Evolutionary conservation across 2,329 filamentous ascomycete genomes (phyloP).

Genomic region (Metarhizium rileyi): DNA sequence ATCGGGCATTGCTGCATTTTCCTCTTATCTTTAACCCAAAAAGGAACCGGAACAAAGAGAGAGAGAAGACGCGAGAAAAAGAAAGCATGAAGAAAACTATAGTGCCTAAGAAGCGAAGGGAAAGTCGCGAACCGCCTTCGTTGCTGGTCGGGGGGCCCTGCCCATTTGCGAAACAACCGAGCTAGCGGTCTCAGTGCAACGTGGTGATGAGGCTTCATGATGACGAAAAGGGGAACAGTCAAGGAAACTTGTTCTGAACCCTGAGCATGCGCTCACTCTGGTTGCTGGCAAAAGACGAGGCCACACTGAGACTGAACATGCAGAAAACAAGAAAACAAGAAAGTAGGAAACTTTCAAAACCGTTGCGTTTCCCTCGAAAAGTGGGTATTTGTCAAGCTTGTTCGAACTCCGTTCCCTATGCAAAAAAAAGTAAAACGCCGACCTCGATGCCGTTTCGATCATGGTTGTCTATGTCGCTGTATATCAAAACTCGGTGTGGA

Average conservation of each 20-base stretch:
- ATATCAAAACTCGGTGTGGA: conserved; percentile 16
- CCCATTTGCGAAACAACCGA: conserved; percentile 34
- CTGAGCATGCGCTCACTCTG: conserved; percentile 33
- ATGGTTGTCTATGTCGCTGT: conserved; percentile 28
- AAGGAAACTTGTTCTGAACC: conserved; percentile 23
- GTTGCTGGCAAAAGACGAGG: conserved; percentile 24
- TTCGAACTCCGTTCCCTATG: conserved; percentile 33
- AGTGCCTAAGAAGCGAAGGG: conserved; percentile 15
- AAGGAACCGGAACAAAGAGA: conserved; percentile 16
- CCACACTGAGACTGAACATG: neutral
- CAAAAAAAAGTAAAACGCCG: conserved; percentile 28
- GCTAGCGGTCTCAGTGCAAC: conserved; percentile 28
- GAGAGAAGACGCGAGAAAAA: conserved; percentile 20
- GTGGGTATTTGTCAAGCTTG: conserved; percentile 27
- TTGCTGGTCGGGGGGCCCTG: conserved; percentile 29
- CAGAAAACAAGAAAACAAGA: conserved; percentile 16
- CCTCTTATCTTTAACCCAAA: conserved; percentile 40
- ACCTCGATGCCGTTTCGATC: conserved; percentile 20
- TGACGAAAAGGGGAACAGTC: conserved; percentile 15
- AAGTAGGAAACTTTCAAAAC: conserved; percentile 17
- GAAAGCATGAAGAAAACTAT: conserved; percentile 15
- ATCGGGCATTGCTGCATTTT: conserved; percentile 54
- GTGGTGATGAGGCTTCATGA: neutral
- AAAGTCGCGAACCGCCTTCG: conserved; percentile 35
- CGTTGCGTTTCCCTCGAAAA: conserved; percentile 16